Evolutionary conservation across 306 rosid genomes (phyloP).

Genomic region (Prunus armeniaca): DNA sequence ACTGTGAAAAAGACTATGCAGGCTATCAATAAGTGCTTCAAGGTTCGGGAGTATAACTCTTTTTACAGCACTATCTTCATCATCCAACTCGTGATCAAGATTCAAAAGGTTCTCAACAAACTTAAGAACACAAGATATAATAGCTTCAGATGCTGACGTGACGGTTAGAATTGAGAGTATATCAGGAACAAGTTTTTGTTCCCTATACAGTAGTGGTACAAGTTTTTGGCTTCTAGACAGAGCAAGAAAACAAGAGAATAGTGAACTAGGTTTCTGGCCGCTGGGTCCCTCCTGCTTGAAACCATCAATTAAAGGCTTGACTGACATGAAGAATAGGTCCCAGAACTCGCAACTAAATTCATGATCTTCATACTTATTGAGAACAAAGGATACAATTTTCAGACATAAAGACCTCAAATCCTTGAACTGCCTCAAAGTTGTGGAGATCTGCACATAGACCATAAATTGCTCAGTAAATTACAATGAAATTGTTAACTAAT

Average conservation of each 20-base stretch:
- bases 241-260: slow-evolving; percentile 82
- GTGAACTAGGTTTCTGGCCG: slow-evolving; percentile 91
- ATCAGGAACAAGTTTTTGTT: slow-evolving; percentile 72
- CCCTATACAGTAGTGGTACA: slow-evolving; percentile 49
- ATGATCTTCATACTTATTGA: slow-evolving; percentile 69
- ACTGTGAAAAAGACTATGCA: slow-evolving; percentile 62
- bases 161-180: slow-evolving; percentile 67
- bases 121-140: slow-evolving; percentile 63
- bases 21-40: slow-evolving; percentile 54
- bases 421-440: slow-evolving; percentile 62
- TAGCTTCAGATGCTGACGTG: slow-evolving; percentile 69
- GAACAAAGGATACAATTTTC: slow-evolving; percentile 61
- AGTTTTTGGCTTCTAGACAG: slow-evolving; percentile 77
- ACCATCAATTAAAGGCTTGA: slow-evolving; percentile 57
- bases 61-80: slow-evolving; percentile 41
- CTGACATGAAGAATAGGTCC: slow-evolving; percentile 74
- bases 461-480: neutral
- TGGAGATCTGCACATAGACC: slow-evolving; percentile 42
- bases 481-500: too few relatives aligned
- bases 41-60: slow-evolving; percentile 58
- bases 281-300: slow-evolving; percentile 85
- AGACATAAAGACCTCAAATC: slow-evolving; percentile 89
- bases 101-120: slow-evolving; percentile 75
- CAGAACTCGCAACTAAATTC: slow-evolving; percentile 66
- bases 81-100: slow-evolving; percentile 57